Base-by-base conservation (phyloP, 768 basidiomycete species). In the Leccinum truebloodii region DNA sequence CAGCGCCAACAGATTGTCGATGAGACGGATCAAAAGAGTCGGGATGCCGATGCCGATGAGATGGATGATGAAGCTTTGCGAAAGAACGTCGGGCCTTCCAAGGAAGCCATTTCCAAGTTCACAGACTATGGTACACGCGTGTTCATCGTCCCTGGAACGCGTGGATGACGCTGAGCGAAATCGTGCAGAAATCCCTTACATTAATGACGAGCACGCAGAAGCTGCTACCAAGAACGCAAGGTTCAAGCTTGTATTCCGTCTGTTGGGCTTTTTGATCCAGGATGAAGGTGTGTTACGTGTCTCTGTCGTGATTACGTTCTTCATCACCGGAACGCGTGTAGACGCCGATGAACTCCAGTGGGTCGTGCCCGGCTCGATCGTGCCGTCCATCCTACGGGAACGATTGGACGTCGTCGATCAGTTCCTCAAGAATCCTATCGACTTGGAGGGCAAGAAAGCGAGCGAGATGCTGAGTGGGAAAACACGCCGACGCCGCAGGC, bases 211-310 rank as follows among this genome's bases (percentile, higher is more conserved):
- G 59, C 83, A 88, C 58, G 90, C 88, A 14, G 77, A 86, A 22
- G 92, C 90, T 0, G 89, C 88, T 3, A 89, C 88, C 30, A 89
- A 85, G 68, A 86, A 97, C 67, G 79, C 86, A 12, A 82, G 88
- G 58, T 78, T 98, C 62, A 95, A 94, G 71, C 83, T 98, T 28
- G 74, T 98, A 62, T 89, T 97, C 73, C 86, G 89, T 37, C 78
- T 98, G 8, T 78, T 88, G 22, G 85, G 86, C 39, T 95, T 95
- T 72, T 79, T 78, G 62, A 79, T 88, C 51, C 73, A 81, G 12
- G 82, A 86, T 57, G 86, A 92, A 70, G 84, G 94, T 91, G 65
- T 54, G 81, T 64, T 54, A 53, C 56, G 35, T 58, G 58, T 59
- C 16, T 37, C 14, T 24, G 51, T 26, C 8, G 24, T 24, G 22